A percentile compares a stretch with the other conserved stretches of the same genome.
Evolutionary conservation across 176 grass and related monocot species (phyloP).

Genomic region (Areca catechu): DNA sequence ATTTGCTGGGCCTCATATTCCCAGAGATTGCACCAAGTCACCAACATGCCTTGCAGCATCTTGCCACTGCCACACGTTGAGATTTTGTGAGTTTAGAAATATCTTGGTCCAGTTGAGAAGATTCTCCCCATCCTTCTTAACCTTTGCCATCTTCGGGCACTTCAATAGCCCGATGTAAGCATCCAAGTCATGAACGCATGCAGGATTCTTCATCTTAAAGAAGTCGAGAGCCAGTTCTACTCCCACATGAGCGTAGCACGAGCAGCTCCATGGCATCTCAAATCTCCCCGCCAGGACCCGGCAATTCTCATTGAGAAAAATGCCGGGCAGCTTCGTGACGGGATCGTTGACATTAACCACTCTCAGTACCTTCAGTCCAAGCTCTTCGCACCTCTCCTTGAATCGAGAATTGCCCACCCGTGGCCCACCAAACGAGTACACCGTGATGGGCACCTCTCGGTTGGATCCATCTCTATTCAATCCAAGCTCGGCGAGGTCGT

Average conservation of each 20-base stretch:
- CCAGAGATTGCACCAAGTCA: conserved; percentile 46
- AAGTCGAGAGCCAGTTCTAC: conserved; percentile 58
- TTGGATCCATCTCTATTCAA: conserved; percentile 18
- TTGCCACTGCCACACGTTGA: conserved; percentile 48
- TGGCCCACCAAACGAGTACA: conserved; percentile 63
- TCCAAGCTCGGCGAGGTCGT: conserved; percentile 62
- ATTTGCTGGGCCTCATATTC: neutral
- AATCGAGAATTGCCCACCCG: conserved; percentile 60
- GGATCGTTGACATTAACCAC: conserved; percentile 71
- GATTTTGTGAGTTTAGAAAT: conserved; percentile 21
- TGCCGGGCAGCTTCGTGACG: conserved; percentile 50
- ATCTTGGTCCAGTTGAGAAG: conserved; percentile 27
- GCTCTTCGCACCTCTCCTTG: conserved; percentile 60
- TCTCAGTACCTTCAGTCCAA: conserved; percentile 60
- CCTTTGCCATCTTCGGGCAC: conserved; percentile 34
- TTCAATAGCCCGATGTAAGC: conserved; percentile 56
- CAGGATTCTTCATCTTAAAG: conserved; percentile 58
- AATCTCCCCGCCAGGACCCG: conserved; percentile 28
- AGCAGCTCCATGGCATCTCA: conserved; percentile 50
- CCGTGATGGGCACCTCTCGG: conserved; percentile 35
- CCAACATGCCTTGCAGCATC: conserved; percentile 37
- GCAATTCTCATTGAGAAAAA: conserved; percentile 56
- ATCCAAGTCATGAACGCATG: conserved; percentile 66
- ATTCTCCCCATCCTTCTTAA: conserved; percentile 31
- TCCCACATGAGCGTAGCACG: conserved; percentile 64